A percentile compares a stretch with the other conserved stretches of the same genome.
These are phyloP conservation scores for Eucalyptus grandis DNA, from an alignment of 345 rosid species.

Conservation along the genomic window DNA sequence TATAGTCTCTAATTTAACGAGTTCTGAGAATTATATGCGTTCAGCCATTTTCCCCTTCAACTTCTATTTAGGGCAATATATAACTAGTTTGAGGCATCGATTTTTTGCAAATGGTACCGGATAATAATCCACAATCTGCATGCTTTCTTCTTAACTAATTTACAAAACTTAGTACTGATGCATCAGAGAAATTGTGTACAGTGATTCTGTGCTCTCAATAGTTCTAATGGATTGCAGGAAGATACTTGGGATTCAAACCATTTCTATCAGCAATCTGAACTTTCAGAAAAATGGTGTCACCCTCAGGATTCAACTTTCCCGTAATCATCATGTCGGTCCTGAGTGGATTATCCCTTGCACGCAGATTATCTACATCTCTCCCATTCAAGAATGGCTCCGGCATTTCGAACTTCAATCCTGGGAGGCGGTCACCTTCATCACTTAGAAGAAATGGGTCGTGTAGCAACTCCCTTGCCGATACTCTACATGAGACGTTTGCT, in stretches of 20 bases:
- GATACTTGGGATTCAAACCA: constrained; percentile 17
- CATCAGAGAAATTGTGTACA: not conserved
- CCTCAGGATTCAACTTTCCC: constrained; percentile 61
- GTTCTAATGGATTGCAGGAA: not conserved
- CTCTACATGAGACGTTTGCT: constrained; percentile 54
- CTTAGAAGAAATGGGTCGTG: constrained; percentile 51
- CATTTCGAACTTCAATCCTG: not conserved
- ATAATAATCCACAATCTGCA: not conserved
- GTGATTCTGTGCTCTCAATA: not conserved
- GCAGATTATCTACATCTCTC: not conserved
- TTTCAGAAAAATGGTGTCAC: constrained; percentile 69
- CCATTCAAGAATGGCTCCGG: not conserved
- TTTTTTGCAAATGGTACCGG: not conserved
- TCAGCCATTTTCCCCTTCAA: not conserved
- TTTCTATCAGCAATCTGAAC: constrained; percentile 66
- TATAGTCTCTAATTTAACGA: not conserved
- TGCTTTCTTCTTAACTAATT: not conserved
- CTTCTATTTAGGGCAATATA: not conserved
- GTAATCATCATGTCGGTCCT: constrained; percentile 67
- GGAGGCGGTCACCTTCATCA: constrained; percentile 13
- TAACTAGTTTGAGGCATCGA: not conserved
- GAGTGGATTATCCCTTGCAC: not conserved
- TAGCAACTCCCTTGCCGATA: constrained; percentile 65
- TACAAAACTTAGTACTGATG: not conserved
- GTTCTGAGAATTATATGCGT: not conserved